These are phyloP conservation scores for Lepidium didymum DNA, from an alignment of 345 rosid genomes.

Conservation along the genomic window DNA sequence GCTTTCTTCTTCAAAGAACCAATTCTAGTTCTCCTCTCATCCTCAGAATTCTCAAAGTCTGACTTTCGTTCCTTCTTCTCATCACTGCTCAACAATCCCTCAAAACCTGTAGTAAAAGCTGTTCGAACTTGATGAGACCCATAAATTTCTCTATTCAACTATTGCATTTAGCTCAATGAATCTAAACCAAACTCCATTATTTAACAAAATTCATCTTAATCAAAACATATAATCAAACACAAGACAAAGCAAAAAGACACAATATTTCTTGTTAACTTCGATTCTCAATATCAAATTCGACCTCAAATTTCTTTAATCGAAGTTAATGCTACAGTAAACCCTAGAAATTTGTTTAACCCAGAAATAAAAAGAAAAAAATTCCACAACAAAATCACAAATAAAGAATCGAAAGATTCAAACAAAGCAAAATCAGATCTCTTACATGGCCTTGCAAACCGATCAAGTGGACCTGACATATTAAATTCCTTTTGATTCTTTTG, in stretches of 20 bases:
- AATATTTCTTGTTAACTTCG: background rate
- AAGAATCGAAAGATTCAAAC: background rate
- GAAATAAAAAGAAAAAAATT: background rate
- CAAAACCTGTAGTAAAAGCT: constrained; percentile 63
- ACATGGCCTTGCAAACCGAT: constrained; percentile 96
- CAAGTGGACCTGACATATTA: constrained; percentile 94
- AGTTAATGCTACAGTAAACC: constrained; percentile 19
- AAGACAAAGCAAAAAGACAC: background rate
- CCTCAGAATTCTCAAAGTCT: constrained; percentile 97
- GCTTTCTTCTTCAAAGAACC: constrained; percentile 94
- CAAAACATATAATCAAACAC: background rate
- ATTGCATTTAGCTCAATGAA: background rate
- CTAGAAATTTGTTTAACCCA: constrained; percentile 7
- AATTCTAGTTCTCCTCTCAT: constrained; percentile 91
- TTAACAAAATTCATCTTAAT: background rate
- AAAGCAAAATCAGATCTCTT: constrained; percentile 36
- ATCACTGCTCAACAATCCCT: constrained; percentile 76
- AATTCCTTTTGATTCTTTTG: background rate
- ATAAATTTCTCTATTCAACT: background rate
- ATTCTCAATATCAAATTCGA: background rate
- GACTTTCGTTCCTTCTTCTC: constrained; percentile 92
- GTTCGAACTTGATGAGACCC: background rate
- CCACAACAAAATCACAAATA: background rate
- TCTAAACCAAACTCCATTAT: background rate
- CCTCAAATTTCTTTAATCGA: background rate